Base-by-base conservation (phyloP, 2,329 filamentous ascomycete species). In the Leptodontidium sp. region DNA sequence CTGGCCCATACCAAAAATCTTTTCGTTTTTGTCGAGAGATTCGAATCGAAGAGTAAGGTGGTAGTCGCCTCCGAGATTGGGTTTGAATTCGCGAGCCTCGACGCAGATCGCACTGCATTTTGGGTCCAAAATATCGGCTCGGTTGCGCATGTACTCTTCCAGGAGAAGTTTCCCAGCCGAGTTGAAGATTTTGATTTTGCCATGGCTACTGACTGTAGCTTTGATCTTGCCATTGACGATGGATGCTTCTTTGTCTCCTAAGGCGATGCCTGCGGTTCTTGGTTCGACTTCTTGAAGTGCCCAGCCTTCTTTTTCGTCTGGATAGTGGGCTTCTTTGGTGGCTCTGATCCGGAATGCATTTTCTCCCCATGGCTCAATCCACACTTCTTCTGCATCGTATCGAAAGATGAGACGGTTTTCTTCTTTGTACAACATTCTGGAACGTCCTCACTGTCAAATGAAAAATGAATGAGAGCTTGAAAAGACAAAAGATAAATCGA, bases 1-100 rank as follows among this genome's bases (percentile, higher is more conserved):
- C 77, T 91, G 89, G 0, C 89, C 89, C 88, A 91, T 91, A 24
- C 89, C 89, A 73, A 84, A 91, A n/a, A 91, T 86, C 75, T 85
- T 87, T 75, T 91, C 89, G 21, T 85, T 79, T 0, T 79, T 77
- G 63, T 85, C 77, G 64, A 86, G 75, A 1, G 84, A 86, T 75
- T 91, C 88, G 64, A 91, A 84, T 0, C 89, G 82, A 70, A 84
- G 80, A 0, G 87, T 90, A 8, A 90, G 79, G 63, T 87, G 84
- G 73, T 87, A 90, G 65, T 86, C 82, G 11, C 80, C 79, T 3
- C 83, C 84, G 0, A 80, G 75, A 7, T 83, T 82, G 0, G 84
- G 81, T 26, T 82, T 82, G 69, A 87, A 83, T 67, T 87, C 84
- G 21, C 85, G 80, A 0, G 84, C 84, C 72, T 85, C 82, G 24